A percentile compares a stretch with the other conserved stretches of the same genome.
phyloP scores from a whole-genome alignment of 768 basidiomycete species.

The Pleurotus eryngii region DNA sequence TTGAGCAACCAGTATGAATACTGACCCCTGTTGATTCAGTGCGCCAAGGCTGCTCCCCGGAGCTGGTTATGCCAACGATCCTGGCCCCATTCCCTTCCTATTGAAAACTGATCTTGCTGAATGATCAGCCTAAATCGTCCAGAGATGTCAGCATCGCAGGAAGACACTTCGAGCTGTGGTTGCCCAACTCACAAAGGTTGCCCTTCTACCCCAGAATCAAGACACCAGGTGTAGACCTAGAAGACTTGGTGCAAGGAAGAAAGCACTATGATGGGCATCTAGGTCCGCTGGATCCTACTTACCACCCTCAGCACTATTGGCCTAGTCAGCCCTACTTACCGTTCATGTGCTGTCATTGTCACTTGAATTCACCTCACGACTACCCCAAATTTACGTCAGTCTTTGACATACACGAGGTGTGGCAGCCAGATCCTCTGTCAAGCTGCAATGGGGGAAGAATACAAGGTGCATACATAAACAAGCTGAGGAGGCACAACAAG shows the following conservation, averaged over 20 bases:
- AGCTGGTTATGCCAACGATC: neutral
- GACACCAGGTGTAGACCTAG: neutral
- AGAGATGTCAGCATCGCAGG: neutral
- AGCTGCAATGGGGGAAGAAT: neutral
- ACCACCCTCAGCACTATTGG: neutral
- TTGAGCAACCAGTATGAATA: no score
- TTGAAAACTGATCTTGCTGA: neutral
- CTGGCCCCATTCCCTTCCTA: neutral
- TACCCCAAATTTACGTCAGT: no score
- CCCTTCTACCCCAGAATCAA: neutral
- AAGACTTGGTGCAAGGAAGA: neutral
- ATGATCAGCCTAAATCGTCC: neutral
- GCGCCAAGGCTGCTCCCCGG: neutral
- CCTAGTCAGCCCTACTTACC: neutral
- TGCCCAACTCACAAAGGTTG: neutral
- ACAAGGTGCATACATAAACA: no score
- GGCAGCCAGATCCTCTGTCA: no score
- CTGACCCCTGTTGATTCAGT: no score
- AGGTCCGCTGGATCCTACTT: constrained; percentile 1
- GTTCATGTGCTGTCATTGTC: neutral
- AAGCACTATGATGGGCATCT: neutral
- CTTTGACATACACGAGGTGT: no score
- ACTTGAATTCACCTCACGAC: no score
- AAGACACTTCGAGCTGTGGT: neutral
- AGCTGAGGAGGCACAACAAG: no score